Percentiles rank a stretch among this genome's conserved stretches.
These are phyloP conservation scores for Exophiala alcalophila DNA, from an alignment of 2,329 filamentous ascomycete genomes.

Conservation along the genomic window DNA sequence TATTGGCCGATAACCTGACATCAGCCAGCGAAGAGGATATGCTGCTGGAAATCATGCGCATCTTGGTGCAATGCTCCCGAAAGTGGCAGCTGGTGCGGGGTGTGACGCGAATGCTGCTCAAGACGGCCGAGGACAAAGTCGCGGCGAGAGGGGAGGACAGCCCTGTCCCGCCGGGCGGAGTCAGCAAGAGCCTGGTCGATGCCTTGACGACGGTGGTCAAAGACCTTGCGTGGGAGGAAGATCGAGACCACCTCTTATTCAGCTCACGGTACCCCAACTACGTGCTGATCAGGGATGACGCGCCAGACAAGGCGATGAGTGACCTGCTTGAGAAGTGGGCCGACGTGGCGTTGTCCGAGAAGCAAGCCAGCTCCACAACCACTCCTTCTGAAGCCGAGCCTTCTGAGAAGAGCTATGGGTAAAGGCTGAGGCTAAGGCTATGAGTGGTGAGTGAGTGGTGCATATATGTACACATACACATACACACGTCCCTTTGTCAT, in stretches of 20 bases:
- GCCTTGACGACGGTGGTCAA: constrained; percentile 13
- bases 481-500: too few species aligned
- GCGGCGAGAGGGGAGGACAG: neutral
- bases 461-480: too few species aligned
- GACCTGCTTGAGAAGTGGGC: constrained; percentile 15
- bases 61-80: constrained; percentile 11
- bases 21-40: constrained; percentile 11
- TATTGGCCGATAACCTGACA: constrained; percentile 10
- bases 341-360: constrained; percentile 1
- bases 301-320: constrained; percentile 10
- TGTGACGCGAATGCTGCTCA: constrained; percentile 18
- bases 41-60: constrained; percentile 11
- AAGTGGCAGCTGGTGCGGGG: constrained; percentile 15
- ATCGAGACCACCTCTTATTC: constrained; percentile 13
- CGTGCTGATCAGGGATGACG: constrained; percentile 6
- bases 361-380: too few species aligned
- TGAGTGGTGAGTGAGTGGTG: too few species aligned
- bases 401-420: too few species aligned
- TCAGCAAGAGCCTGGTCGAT: constrained; percentile 6
- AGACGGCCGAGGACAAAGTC: constrained; percentile 11
- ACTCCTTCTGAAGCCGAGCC: too few species aligned
- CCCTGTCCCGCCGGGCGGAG: neutral
- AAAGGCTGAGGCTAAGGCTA: too few species aligned
- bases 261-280: constrained; percentile 20
- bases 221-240: constrained; percentile 14